Evolutionary conservation across 2,329 filamentous ascomycete species (phyloP), one percentile per base, ranked within the genome.

Genomic region (Lachnellula subtilissima): DNA sequence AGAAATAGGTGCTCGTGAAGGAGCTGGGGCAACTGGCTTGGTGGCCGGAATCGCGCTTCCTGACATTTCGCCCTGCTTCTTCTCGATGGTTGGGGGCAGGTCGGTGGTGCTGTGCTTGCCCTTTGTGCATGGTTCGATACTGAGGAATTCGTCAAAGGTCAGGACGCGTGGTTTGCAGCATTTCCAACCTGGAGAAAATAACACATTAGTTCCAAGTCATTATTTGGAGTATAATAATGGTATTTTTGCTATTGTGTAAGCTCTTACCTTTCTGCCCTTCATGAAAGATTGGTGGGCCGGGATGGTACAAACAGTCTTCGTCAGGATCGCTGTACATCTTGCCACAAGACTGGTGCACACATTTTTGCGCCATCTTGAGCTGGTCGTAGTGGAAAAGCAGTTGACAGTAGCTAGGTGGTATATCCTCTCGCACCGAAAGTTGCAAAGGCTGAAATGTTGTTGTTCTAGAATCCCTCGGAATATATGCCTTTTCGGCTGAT

Each of bases 81-180:
- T 83, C 66, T 85, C 84, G 56, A 85, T 74, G 66, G 78, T 74
- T 17, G 82, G 83, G 2, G 83, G 83, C 53, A 79, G 71, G 66
- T 97, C 93, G 60, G 94, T 88, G 12, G 90, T 91, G 57, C 89
- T 94, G 77, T 99, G 94, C 67, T 87, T 92, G 68, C 94, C 94
- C 12, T 86, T 89, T 25, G 94, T 96, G 80, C 94, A 99, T 39
- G 94, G 93, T 50, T 89, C 79, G 66, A 99, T 97, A 58, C 79
- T 74, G 73, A 99, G 89, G 79, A 99, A 99, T 76, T 99, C 94
- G 75, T 99, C 94, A 72, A 99, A 99, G 57, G 91, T 97, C 67
- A 99, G 80, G 67, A 97, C 91, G 69, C 94, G 88, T 55, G 92
- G 88, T 76, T 97, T 97, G 83, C 94, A 99, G 79, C 94, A 99